Evolutionary conservation across 1,284 basidiomycete species (phyloP), one percentile per base, ranked within the genome.

Genomic region (Ganoderma multipileum): DNA sequence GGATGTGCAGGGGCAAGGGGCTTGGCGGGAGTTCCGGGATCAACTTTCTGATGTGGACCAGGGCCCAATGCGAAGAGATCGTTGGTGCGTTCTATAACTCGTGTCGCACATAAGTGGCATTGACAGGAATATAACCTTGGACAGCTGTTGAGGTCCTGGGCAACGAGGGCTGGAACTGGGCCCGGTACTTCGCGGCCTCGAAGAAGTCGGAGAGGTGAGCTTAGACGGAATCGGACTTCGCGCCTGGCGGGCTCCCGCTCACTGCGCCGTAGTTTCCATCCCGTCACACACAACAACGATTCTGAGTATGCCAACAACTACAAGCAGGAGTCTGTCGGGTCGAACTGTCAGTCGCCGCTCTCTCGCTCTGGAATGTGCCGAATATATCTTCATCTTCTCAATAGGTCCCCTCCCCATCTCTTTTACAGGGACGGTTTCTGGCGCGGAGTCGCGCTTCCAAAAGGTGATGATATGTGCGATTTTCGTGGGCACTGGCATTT

Each of bases 161-260:
- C 3, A 78, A 78, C 64, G 74, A 72, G 7, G 79, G 76, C 6
- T 79, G 78, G 76, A 76, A 76, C 38, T 79, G 76, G 75, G 70
- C 72, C 36, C 66, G 65, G 8, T 76, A 68, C 65, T 61, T 59
- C 2, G 67, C 73, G 44, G 76, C 76, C 41, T 61, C 69, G 8
- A 74, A 73, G 69, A 74, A 69, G 41, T 59, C 63, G 9, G 73
- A 72, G 54, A 66, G 50, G 77, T 77, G n/a, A 30, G 47, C 20
- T 9, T 16, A n/a, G 44, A n/a, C n/a, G n/a, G n/a, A n/a, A n/a
- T n/a, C n/a, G 33, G 33, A 33, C 44, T 47, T n/a, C 38, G 38
- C 12, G 8, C 20, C 8, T 14, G 47, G 18, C 3, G 20, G n/a
- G 20, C 5, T 18, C 4, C 39, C 23, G n/a, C n/a, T 44, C 39